A percentile compares a stretch with the other conserved stretches of the same genome.
Conservation (phyloP, 164 flowering plant species). For the Umbilicus rupestris region DNA sequence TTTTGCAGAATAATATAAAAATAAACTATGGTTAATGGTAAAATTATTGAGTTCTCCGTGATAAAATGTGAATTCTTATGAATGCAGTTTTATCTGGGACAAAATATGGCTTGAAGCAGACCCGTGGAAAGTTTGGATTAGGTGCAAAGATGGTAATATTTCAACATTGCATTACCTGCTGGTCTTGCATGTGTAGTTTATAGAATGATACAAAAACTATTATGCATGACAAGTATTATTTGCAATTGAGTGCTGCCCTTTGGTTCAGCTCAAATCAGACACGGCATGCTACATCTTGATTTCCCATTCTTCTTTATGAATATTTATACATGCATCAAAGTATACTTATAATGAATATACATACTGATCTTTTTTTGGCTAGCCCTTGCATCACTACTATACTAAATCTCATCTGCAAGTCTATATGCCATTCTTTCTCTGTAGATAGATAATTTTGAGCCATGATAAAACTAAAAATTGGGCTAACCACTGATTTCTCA, state of each 20-base stretch:
- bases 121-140: constrained; percentile 97
- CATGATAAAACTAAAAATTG: background rate
- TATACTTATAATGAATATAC: background rate
- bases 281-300: background rate
- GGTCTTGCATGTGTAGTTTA: background rate
- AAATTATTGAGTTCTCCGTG: background rate
- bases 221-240: background rate
- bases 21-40: background rate
- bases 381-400: background rate
- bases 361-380: background rate
- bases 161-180: background rate
- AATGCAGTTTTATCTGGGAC: constrained; percentile 90
- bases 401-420: background rate
- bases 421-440: background rate
- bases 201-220: background rate
- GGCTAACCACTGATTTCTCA: constrained; percentile 18
- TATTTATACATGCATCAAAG: background rate
- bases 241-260: background rate
- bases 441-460: background rate
- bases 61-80: constrained; percentile 2
- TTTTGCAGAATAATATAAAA: background rate
- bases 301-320: background rate
- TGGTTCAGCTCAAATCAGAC: background rate
- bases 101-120: constrained; percentile 94
- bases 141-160: constrained; percentile 94